These are phyloP conservation scores for Trichosanthes cucumerina DNA, from an alignment of 306 rosid genomes.

Conservation along the genomic window DNA sequence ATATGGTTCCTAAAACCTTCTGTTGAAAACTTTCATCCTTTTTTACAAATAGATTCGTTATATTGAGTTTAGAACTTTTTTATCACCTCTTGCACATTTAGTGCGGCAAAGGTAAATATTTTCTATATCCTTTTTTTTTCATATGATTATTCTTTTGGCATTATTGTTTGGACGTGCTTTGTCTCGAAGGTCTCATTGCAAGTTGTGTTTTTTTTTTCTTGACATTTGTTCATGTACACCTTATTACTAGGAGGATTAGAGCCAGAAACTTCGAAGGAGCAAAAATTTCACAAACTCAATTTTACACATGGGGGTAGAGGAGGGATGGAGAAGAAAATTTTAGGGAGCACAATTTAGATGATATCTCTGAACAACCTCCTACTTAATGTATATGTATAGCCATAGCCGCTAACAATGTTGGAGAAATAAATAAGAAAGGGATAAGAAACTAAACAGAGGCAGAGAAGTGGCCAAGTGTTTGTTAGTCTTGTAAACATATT, in stretches of 20 bases:
- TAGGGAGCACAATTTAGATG: not conserved
- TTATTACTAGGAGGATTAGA: not conserved
- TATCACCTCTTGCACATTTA: not conserved
- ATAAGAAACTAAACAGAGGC: conserved; percentile 8
- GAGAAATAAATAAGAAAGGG: not conserved
- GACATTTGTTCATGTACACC: not conserved
- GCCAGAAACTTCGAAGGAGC: not conserved
- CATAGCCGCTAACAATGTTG: not conserved
- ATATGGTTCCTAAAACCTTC: not conserved
- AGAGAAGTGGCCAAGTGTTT: not conserved
- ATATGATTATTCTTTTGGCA: not conserved
- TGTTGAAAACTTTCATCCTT: not conserved
- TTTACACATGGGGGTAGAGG: not conserved
- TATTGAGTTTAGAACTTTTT: not conserved
- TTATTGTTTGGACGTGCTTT: not conserved
- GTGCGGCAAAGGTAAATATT: not conserved
- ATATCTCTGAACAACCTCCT: not conserved
- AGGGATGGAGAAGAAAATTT: not conserved
- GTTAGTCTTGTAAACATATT: not conserved
- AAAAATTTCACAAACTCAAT: not conserved
- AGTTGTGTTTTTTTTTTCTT: not conserved
- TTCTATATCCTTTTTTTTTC: not conserved
- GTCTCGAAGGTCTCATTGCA: not conserved
- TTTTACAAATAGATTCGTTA: not conserved
- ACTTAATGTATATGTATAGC: not conserved